phyloP scores from a whole-genome alignment of 768 basidiomycete species.

The Trichaptum fuscoviolaceum region DNA sequence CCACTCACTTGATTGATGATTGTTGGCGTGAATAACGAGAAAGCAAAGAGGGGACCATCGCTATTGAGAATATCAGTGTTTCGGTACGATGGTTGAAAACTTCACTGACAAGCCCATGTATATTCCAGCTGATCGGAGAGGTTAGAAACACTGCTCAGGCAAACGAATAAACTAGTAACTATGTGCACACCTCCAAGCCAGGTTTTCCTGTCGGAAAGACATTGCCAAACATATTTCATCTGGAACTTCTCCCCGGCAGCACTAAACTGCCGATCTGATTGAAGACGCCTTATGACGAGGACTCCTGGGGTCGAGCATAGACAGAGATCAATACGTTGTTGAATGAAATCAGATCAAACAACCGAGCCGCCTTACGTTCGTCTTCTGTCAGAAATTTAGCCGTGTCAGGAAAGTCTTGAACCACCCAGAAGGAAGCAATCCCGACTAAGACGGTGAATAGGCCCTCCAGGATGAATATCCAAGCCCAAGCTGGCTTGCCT shows the following conservation, averaged over 20 bases:
- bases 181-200: slow-evolving; percentile 55
- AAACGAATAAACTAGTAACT: not conserved
- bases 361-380: slow-evolving; percentile 41
- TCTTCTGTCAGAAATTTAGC: slow-evolving; percentile 62
- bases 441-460: slow-evolving; percentile 58
- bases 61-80: slow-evolving; percentile 22
- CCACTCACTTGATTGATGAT: slow-evolving; percentile 44
- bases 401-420: slow-evolving; percentile 74
- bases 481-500: slow-evolving; percentile 45
- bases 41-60: slow-evolving; percentile 48
- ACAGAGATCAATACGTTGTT: not conserved
- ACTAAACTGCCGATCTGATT: slow-evolving; percentile 59
- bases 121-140: slow-evolving; percentile 47
- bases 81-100: not conserved
- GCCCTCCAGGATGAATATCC: slow-evolving; percentile 76
- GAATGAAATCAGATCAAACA: slow-evolving; percentile 1
- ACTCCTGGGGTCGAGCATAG: slow-evolving; percentile 33
- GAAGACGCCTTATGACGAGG: slow-evolving; percentile 59
- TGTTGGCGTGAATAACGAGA: slow-evolving; percentile 44
- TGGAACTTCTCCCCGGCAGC: slow-evolving; percentile 55
- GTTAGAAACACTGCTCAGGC: slow-evolving; percentile 6
- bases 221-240: slow-evolving; percentile 51
- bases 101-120: slow-evolving; percentile 67
- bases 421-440: slow-evolving; percentile 60
- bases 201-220: slow-evolving; percentile 67